These are phyloP conservation scores for Trypethelium eluteriae DNA, from an alignment of 495 filamentous ascomycete species.

Conservation along the genomic window DNA sequence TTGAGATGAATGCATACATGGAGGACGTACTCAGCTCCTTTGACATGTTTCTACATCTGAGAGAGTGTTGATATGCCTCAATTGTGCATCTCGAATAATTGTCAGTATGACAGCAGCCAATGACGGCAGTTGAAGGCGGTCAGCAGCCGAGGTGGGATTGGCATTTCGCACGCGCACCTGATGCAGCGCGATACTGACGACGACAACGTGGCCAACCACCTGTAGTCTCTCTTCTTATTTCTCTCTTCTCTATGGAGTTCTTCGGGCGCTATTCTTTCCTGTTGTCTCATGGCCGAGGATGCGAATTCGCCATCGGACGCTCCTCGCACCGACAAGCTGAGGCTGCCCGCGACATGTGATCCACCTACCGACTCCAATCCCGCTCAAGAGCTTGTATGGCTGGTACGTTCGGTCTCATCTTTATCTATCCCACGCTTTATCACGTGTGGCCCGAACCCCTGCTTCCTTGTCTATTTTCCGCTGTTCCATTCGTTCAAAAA, in stretches of 20 bases:
- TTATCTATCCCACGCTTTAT: not conserved
- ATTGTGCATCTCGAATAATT: not conserved
- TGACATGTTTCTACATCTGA: not conserved
- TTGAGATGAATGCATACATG: not conserved
- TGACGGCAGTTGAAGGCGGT: slow-evolving; percentile 12
- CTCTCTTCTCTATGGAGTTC: slow-evolving; percentile 8
- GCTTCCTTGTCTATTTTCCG: not conserved
- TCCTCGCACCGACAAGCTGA: slow-evolving; percentile 17
- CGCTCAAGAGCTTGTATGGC: slow-evolving; percentile 30
- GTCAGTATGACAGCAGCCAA: not conserved
- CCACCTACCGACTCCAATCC: slow-evolving; percentile 32
- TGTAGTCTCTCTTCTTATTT: not conserved
- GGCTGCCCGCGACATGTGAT: slow-evolving; percentile 32
- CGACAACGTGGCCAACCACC: not conserved
- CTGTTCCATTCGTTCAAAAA: not conserved
- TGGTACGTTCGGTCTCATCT: slow-evolving; percentile 18
- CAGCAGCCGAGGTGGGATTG: not conserved
- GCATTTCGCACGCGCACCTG: not conserved
- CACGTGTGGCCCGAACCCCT: not conserved
- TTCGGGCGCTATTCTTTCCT: not conserved
- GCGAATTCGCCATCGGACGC: not conserved
- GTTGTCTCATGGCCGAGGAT: slow-evolving; percentile 8
- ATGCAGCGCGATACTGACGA: not conserved
- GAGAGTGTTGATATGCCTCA: not conserved
- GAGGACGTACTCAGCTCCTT: not conserved